Evolutionary conservation across 2,329 filamentous ascomycete genomes (phyloP).

Genomic region (Alternaria incomplexa): DNA sequence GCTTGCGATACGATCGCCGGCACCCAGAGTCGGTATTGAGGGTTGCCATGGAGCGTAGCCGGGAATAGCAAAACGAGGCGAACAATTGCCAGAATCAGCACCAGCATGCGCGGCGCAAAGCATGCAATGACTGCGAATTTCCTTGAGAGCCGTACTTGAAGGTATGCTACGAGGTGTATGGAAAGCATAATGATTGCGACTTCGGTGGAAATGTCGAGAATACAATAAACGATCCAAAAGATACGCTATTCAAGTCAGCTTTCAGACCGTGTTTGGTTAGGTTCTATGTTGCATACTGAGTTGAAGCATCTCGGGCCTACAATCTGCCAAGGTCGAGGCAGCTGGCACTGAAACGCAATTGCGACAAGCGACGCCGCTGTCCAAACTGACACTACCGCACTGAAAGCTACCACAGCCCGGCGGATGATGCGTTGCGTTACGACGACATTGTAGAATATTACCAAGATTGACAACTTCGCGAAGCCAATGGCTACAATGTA

Average conservation of each 20-base stretch:
- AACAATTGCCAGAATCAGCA: constrained; percentile 32
- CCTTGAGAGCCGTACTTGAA: constrained; percentile 26
- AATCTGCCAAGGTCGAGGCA: constrained; percentile 40
- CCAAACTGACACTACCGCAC: constrained; percentile 36
- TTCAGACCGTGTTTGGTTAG: background rate
- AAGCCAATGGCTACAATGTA: constrained; percentile 39
- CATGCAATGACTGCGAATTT: constrained; percentile 41
- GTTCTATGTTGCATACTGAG: constrained; percentile 22
- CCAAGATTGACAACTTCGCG: constrained; percentile 38
- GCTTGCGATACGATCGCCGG: constrained; percentile 35
- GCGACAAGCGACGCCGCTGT: constrained; percentile 31
- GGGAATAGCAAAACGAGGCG: constrained; percentile 42
- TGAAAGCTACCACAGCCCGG: constrained; percentile 24
- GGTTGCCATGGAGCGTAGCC: constrained; percentile 31
- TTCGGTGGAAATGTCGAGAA: constrained; percentile 41
- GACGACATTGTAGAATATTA: constrained; percentile 35
- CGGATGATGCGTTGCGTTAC: constrained; percentile 25
- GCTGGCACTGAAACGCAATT: constrained; percentile 38
- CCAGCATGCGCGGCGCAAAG: constrained; percentile 39
- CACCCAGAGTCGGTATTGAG: constrained; percentile 37
- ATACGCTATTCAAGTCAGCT: constrained; percentile 30
- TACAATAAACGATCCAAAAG: constrained; percentile 45
- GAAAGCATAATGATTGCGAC: constrained; percentile 40
- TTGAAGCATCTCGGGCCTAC: constrained; percentile 37
- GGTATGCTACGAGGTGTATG: constrained; percentile 37